Base-by-base conservation (phyloP, 2,329 filamentous ascomycete species). In the Lojkania enalia region DNA sequence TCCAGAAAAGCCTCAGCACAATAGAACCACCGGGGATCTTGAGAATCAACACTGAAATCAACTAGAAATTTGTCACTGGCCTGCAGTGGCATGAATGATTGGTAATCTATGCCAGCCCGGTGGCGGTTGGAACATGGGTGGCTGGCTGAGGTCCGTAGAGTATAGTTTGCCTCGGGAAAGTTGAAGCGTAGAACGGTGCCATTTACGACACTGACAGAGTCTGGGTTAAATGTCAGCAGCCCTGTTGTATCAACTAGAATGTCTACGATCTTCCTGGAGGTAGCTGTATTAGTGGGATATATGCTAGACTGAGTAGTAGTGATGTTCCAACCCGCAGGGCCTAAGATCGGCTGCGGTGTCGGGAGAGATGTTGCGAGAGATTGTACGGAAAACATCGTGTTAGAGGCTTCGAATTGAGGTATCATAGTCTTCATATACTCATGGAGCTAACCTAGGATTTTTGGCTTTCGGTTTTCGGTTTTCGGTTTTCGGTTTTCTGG, bases 1-100 rank as follows among this genome's bases (percentile, higher is more conserved):
- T n/a, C n/a, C n/a, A n/a, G n/a, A n/a, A n/a, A n/a, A 15, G 20
- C n/a, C 21, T 49, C 41, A 19, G 46, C 29, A 30, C 46, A 49
- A 20, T 49, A 45, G 30, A 49, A 49, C 46, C 46, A 49, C 32
- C 45, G 36, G 5, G 46, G 41, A 14, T 42, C n/a, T 9, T 41
- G 25, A 2, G 36, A 39, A 4, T 37, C 23, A 4, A 49, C 46
- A 18, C 33, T 9, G 21, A 40, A 49, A 12, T 49, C 46, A 13
- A 49, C 37, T 20, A 45, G 13, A 30, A 42, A 49, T 16, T 40
- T 42, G 19, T 42, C 46, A 21, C 41, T 49, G 14, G 27, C 27
- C 15, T 49, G 41, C 4, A 9, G 4, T 11, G 46, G 42, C n/a
- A 41, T 45, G 21, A 32, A 32, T 31, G 44, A 42, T n/a, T 37